Base-by-base conservation (phyloP, 2,329 filamentous ascomycete species). In the Arthrobotrys sinensis region DNA sequence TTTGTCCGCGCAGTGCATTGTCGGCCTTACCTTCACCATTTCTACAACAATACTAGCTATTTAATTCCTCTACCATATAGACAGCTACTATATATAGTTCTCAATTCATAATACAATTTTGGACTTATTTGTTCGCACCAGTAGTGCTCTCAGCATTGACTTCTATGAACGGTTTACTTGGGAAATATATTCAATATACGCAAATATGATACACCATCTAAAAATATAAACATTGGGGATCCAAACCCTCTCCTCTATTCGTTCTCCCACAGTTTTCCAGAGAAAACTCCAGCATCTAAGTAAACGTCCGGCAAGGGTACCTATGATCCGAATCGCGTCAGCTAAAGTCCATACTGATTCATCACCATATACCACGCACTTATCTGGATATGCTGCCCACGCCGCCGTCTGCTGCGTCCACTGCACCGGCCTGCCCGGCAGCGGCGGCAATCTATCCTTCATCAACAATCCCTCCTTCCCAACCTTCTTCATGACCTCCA, bases 361-460 rank as follows among this genome's bases (percentile, higher is more conserved):
- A 57, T 72, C 60, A 69, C 78, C 3, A 12, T 55, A 73, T 24
- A 80, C 38, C 32, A 90, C 91, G 85, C 86, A 93, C 92, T 87
- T 84, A 63, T 88, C 87, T 38, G 88, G 86, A 85, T 97, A 97
- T 76, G 91, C 88, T 83, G 91, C 88, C 83, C 94, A 90, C 82
- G 87, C 86, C 38, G 88, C 87, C 53, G 84, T 86, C 55, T 85
- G 84, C 80, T 85, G 84, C 75, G 87, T 82, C 81, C 86, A 89
- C 84, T 90, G 85, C n/a, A 92, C 91, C 82, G 90, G 90, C 14
- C 55, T 71, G 8, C 81, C 81, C 45, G 95, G 96, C 82, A 92
- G 86, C n/a, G 96, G 96, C 72, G 96, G 96, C 85, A 99, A 85
- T 0, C 95, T 94, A 82, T 91, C 88, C 52, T 91, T 88, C 64